Conservation (phyloP, 805 yeast genomes). For the Ascoidea tarda region DNA sequence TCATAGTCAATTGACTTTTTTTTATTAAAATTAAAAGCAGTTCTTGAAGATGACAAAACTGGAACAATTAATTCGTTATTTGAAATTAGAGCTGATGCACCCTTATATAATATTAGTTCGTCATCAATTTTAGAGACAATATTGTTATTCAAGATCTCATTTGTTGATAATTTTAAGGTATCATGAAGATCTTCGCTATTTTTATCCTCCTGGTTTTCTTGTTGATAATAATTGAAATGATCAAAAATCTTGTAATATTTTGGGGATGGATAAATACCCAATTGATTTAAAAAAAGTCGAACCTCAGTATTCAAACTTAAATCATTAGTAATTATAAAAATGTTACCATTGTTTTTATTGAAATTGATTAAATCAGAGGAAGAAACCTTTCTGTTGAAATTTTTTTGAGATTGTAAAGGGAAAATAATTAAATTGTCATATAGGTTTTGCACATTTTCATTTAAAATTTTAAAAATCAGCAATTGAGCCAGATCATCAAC, state of each 20-base stretch:
- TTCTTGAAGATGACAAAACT: constrained; percentile 45
- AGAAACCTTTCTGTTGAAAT: constrained; percentile 24
- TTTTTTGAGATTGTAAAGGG: constrained; percentile 36
- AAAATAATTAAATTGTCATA: constrained; percentile 46
- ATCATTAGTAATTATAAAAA: constrained; percentile 47
- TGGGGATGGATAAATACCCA: constrained; percentile 80
- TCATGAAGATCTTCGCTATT: constrained; percentile 5
- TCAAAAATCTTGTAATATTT: constrained; percentile 51
- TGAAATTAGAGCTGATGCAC: constrained; percentile 56
- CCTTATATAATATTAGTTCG: constrained; percentile 22
- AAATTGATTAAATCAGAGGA: constrained; percentile 42
- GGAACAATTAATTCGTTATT: constrained; percentile 65
- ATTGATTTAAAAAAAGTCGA: constrained; percentile 54
- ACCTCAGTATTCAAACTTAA: constrained; percentile 42
- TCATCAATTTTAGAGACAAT: constrained; percentile 8
- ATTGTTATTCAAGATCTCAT: constrained; percentile 9
- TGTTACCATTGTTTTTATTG: constrained; percentile 57
- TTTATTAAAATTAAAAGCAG: constrained; percentile 41
- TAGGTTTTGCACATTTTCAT: constrained; percentile 13
- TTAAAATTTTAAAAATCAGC: constrained; percentile 6
- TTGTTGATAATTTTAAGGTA: constrained; percentile 11
- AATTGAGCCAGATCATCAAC: constrained; percentile 14
- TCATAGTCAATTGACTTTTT: constrained; percentile 30
- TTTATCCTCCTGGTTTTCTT: constrained; percentile 11
- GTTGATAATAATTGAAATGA: constrained; percentile 33